Conservation (phyloP, 2,329 filamentous ascomycete genomes). For the Piedraia hortae region DNA sequence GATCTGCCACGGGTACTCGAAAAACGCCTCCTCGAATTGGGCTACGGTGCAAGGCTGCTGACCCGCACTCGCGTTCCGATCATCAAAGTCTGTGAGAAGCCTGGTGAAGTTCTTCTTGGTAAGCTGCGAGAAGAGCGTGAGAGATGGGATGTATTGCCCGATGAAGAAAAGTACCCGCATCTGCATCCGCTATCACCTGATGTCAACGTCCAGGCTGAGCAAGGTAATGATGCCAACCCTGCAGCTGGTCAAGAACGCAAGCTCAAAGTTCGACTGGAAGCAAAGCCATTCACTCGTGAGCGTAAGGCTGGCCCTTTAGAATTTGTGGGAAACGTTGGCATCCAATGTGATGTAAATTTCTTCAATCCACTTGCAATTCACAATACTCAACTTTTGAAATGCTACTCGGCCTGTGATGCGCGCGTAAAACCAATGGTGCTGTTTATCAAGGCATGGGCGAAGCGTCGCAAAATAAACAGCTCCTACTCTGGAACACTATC, state of each 20-base stretch:
- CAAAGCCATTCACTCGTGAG: conserved; percentile 17
- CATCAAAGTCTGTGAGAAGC: conserved; percentile 57
- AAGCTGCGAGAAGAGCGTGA: conserved; percentile 35
- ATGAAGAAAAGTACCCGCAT: conserved; percentile 18
- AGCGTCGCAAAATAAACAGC: conserved; percentile 59
- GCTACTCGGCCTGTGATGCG: conserved; percentile 53
- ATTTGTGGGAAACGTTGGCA: conserved; percentile 57
- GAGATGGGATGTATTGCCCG: conserved; percentile 38
- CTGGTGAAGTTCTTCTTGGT: conserved; percentile 29
- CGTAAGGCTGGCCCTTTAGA: conserved; percentile 30
- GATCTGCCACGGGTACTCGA: conserved; percentile 47
- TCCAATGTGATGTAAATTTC: conserved; percentile 83
- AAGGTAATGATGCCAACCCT: neutral
- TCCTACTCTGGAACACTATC: conserved; percentile 65
- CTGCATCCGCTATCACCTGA: conserved; percentile 5
- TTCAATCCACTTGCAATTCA: conserved; percentile 58
- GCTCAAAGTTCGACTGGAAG: conserved; percentile 2
- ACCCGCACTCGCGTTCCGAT: conserved; percentile 62
- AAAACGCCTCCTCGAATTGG: conserved; percentile 41
- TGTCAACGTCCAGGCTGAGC: conserved; percentile 1
- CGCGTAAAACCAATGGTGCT: conserved; percentile 54
- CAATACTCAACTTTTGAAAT: conserved; percentile 57
- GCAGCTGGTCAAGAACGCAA: neutral
- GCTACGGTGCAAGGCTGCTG: conserved; percentile 49
- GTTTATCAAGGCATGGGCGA: conserved; percentile 81